Evolutionary conservation across 2,329 filamentous ascomycete species (phyloP).

Genomic region (Scedosporium dehoogii): DNA sequence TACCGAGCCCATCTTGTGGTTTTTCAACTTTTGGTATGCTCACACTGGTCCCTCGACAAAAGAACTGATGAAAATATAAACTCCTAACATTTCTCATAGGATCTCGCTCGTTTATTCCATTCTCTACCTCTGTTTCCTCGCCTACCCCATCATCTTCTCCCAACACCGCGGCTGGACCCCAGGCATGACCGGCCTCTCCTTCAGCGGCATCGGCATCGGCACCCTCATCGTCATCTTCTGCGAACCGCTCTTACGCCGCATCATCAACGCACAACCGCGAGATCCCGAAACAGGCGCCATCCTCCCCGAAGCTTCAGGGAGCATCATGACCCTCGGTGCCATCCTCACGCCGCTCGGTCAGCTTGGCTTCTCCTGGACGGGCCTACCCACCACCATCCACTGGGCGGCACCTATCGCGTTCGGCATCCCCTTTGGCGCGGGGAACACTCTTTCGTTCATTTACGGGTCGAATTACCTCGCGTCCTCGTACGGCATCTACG

Average conservation of each 20-base stretch:
- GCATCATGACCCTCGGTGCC: conserved; percentile 68
- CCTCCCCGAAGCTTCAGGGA: conserved; percentile 71
- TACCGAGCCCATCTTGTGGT: conserved; percentile 72
- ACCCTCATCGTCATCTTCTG: conserved; percentile 49
- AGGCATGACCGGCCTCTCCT: conserved; percentile 66
- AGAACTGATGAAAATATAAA: not conserved
- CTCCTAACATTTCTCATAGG: conserved; percentile 25
- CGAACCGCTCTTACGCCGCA: conserved; percentile 62
- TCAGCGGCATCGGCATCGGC: conserved; percentile 59
- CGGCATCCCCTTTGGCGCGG: conserved; percentile 68
- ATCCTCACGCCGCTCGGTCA: conserved; percentile 68
- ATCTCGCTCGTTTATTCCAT: conserved; percentile 81
- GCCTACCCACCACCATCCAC: conserved; percentile 63
- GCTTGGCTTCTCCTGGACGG: conserved; percentile 83
- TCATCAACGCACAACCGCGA: conserved; percentile 67
- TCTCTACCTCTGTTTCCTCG: conserved; percentile 82
- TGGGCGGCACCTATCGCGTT: conserved; percentile 74
- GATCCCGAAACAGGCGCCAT: conserved; percentile 67
- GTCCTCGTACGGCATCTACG: conserved; percentile 69
- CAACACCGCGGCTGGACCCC: conserved; percentile 66
- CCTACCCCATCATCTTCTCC: conserved; percentile 77
- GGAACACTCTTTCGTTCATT: conserved; percentile 72
- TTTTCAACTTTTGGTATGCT: conserved; percentile 54
- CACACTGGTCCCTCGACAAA: not conserved
- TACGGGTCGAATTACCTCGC: conserved; percentile 75